A percentile compares a stretch with the other conserved stretches of the same genome.
Evolutionary conservation across 176 grass and related monocot genomes (phyloP).

Genomic region (Phragmites australis): DNA sequence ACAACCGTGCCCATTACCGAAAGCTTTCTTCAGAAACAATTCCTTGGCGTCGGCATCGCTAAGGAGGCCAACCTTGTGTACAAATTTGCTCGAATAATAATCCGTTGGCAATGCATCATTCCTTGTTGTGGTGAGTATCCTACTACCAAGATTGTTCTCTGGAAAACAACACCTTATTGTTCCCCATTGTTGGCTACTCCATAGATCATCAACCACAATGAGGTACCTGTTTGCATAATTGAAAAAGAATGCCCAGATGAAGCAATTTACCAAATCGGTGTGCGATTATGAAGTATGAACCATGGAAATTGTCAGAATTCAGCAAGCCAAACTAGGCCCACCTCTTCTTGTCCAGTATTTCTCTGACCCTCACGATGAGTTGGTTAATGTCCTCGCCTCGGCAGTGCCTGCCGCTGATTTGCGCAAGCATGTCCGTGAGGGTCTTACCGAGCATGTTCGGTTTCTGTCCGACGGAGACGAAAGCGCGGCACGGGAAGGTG

Average conservation of each 20-base stretch:
- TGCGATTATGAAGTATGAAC: not conserved
- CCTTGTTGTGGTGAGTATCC: conserved; percentile 43
- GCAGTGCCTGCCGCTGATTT: not conserved
- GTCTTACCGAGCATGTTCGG: not conserved
- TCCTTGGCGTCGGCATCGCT: not conserved
- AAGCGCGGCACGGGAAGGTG: not conserved
- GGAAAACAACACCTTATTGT: conserved; percentile 9
- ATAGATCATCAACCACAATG: conserved; percentile 45
- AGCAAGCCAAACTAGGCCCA: not conserved
- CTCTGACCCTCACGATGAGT: not conserved
- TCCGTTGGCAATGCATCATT: conserved; percentile 13
- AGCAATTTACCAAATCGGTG: not conserved
- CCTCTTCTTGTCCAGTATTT: conserved; percentile 1
- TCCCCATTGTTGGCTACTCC: conserved; percentile 5
- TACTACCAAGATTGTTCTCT: conserved; percentile 7
- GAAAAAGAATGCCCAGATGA: not conserved
- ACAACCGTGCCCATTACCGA: not conserved
- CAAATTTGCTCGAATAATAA: not conserved
- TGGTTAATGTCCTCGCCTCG: conserved; percentile 11
- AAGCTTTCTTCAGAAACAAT: conserved; percentile 36
- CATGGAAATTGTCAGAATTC: not conserved
- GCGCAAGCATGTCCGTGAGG: not conserved
- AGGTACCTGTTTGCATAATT: conserved; percentile 29
- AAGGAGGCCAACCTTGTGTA: conserved; percentile 32
- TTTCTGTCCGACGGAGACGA: conserved; percentile 16